Evolutionary conservation across 169 alveolate species (phyloP), one percentile per base, ranked within the genome.

Genomic region (Babesia bovis): DNA sequence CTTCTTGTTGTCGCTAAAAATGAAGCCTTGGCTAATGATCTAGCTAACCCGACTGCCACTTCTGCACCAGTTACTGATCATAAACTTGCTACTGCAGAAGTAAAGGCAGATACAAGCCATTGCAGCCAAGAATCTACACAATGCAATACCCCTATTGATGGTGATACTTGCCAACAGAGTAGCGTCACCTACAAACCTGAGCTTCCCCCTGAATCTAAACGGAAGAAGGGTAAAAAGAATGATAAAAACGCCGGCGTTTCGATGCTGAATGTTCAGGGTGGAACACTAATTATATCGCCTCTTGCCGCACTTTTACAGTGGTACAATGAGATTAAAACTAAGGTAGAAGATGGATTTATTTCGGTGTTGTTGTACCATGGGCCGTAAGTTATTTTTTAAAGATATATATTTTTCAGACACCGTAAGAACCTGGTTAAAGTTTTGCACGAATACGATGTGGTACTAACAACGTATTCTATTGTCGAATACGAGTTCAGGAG

Each of bases 291-390:
- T 33, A 76, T 90, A 25, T 87, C 91, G 33, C 94, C 94, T n/a
- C 79, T 90, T 6, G 94, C 94, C 40, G 94, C 94, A 44, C 90
- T 85, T 3, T 74, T 85, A 75, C 94, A 90, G 76, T 90, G 94
- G 94, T 81, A 83, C 55, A 85, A 85, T 28, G 94, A 90, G 51
- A 90, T 90, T 17, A 85, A 90, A 52, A 66, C 86, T 45, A 83
- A 84, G 59, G 56, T 85, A 4, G 69, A 76, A 38, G 89, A 78
- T 0, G 91, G 85, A 26, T 63, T 68, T 38, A 73, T 90, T 23
- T 82, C 65, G 42, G 92, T 90, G 25, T 85, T 83, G 55, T 72
- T 90, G 7, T 90, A 78, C 60, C 92, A 90, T 51, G 94, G 94
- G 28, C 60, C 60, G 73, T 63, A 17, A 65, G 81, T 44, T 42